Evolutionary conservation across 371 early-diverging fungal species (phyloP), one percentile per base, ranked within the genome.

Genomic region (Rhizomucor pusillus): DNA sequence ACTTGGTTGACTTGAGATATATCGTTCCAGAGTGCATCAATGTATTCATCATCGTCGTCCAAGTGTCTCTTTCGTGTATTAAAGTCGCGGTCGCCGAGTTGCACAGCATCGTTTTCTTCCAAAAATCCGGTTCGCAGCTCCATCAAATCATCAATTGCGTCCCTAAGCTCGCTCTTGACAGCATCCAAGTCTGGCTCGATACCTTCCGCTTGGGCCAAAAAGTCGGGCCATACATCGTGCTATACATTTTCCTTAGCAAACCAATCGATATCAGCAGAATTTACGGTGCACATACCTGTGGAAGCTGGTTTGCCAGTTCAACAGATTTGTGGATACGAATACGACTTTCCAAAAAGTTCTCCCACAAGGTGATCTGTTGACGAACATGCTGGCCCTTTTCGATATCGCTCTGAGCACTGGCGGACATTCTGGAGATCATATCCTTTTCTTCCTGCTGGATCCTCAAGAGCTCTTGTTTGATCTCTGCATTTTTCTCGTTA

Each of bases 321-420:
- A 92, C 69, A 0, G 85, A 66, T 58, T 91, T 89, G 68, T 97
- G 97, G 35, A 92, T 72, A 35, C 93, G 88, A 59, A 97, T 97
- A 43, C 97, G 87, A 14, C 84, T 79, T 62, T 95, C 97, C 47
- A 97, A 72, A 16, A 90, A 73, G 11, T 80, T 79, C 52, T 97
- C 96, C 91, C 93, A 96, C 24, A 96, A 65, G 4, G 79, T 71
- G 57, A 78, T 47, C 61, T 85, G 90, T 57, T 78, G 85, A 73
- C 83, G 90, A 80, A 96, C 93, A 57, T 94, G 92, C 35, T 80
- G 76, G 19, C 97, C 96, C 60, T 95, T 95, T 62, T 90, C 92
- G 22, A 91, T 78, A 62, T 95, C 96, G 29, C 79, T 75, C 36
- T 86, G 79, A 1, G 89, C 89, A 16, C 87, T 83, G 62, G 87